phyloP scores from a whole-genome alignment of 208 protist species.

The Leishmania amazonensis region DNA sequence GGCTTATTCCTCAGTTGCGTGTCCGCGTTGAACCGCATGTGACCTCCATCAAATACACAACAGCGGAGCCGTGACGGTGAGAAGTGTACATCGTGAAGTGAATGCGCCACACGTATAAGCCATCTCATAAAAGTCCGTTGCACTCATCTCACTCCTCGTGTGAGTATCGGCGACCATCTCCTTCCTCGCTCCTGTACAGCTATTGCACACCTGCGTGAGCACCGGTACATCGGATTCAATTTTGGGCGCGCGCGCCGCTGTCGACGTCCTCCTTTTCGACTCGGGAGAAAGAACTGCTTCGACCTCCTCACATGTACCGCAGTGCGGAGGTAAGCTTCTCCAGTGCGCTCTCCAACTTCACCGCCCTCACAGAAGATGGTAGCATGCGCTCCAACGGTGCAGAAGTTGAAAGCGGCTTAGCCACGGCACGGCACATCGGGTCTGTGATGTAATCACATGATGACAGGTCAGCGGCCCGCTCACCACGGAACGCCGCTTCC shows the following conservation, averaged over 20 bases:
- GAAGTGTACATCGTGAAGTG: not conserved
- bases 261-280: not conserved
- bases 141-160: not conserved
- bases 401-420: not conserved
- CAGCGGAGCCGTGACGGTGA: not conserved
- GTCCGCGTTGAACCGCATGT: not conserved
- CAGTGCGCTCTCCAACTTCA: conserved; percentile 28
- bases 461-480: not conserved
- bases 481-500: conserved; percentile 6
- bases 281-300: not conserved
- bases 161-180: not conserved
- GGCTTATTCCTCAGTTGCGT: not conserved
- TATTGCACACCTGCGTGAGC: not conserved
- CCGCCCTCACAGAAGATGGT: not conserved
- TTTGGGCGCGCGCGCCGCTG: not conserved
- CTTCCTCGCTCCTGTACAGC: not conserved
- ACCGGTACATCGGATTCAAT: not conserved
- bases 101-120: no score
- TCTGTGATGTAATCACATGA: not conserved
- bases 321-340: conserved; percentile 30
- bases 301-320: conserved; percentile 3
- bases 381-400: not conserved
- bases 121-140: not conserved
- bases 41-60: not conserved
- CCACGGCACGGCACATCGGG: not conserved